These are phyloP conservation scores for Xylaria sp. DNA, from an alignment of 2,329 filamentous ascomycete genomes.

Conservation along the genomic window DNA sequence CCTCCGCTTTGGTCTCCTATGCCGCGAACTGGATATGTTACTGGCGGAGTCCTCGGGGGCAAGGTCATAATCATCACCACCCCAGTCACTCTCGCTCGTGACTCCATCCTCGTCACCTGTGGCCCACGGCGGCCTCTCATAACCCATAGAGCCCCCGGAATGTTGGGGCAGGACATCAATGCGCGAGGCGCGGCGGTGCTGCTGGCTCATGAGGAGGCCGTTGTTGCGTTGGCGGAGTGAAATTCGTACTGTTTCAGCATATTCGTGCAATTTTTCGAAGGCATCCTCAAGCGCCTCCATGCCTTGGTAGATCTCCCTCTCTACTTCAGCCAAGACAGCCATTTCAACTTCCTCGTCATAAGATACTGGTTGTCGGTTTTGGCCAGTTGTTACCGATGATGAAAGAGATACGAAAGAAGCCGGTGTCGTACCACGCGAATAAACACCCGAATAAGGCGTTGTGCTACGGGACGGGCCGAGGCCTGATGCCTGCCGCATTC, in stretches of 20 bases:
- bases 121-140: slow-evolving; percentile 61
- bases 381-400: slow-evolving; percentile 51
- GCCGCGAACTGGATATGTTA: slow-evolving; percentile 78
- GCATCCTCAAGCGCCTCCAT: slow-evolving; percentile 97
- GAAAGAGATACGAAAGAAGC: slow-evolving; percentile 60
- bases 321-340: slow-evolving; percentile 86
- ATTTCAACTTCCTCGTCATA: slow-evolving; percentile 96
- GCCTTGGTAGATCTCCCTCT: slow-evolving; percentile 89
- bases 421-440: slow-evolving; percentile 65
- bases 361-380: slow-evolving; percentile 72
- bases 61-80: slow-evolving; percentile 65
- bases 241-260: slow-evolving; percentile 82
- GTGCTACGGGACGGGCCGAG: slow-evolving; percentile 57
- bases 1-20: slow-evolving; percentile 73
- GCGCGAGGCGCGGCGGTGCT: slow-evolving; percentile 61
- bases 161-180: slow-evolving; percentile 65
- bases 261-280: slow-evolving; percentile 88
- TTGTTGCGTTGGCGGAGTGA: slow-evolving; percentile 84
- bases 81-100: slow-evolving; percentile 67
- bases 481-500: slow-evolving; percentile 55
- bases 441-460: slow-evolving; percentile 61
- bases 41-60: slow-evolving; percentile 83
- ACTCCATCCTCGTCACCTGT: slow-evolving; percentile 57
- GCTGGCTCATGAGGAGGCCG: slow-evolving; percentile 74
- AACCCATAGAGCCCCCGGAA: slow-evolving; percentile 60